A percentile compares a stretch with the other conserved stretches of the same genome.
These are phyloP conservation scores for Leccinum longicurvipes DNA, from an alignment of 768 basidiomycete genomes.

Conservation along the genomic window DNA sequence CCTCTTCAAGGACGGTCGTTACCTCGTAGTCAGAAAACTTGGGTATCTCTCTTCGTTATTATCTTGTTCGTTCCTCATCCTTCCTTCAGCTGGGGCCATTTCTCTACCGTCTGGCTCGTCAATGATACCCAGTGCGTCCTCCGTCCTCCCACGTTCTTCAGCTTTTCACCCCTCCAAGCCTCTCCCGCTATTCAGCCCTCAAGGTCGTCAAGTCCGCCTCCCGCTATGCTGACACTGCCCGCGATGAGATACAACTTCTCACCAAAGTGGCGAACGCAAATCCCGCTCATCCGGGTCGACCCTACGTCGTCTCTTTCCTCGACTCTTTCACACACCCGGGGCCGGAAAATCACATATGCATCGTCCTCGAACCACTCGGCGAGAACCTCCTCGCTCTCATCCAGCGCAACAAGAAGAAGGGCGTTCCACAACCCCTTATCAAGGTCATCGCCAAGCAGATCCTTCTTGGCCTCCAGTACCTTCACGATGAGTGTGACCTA, in stretches of 20 bases:
- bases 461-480: conserved; percentile 83
- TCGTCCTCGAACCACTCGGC: conserved; percentile 85
- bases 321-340: conserved; percentile 83
- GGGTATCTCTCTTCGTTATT: conserved; percentile 48
- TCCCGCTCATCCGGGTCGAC: conserved; percentile 73
- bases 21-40: conserved; percentile 84
- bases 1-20: conserved; percentile 79
- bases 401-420: conserved; percentile 77
- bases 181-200: conserved; percentile 77
- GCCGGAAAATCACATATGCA: conserved; percentile 81
- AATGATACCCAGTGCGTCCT: conserved; percentile 67
- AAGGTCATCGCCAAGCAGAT: conserved; percentile 85
- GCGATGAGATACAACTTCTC: conserved; percentile 93
- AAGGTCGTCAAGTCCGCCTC: conserved; percentile 95
- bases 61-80: conserved; percentile 4
- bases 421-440: conserved; percentile 78
- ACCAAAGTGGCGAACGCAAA: conserved; percentile 68
- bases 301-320: conserved; percentile 83
- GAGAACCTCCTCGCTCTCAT: conserved; percentile 74
- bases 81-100: conserved; percentile 80
- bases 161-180: conserved; percentile 40
- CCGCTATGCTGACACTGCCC: conserved; percentile 93
- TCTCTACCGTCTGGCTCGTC: conserved; percentile 92
- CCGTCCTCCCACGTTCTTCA: conserved; percentile 5
- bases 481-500: conserved; percentile 89